Conservation (phyloP, 495 filamentous ascomycete species). For the Penicillium angulare region DNA sequence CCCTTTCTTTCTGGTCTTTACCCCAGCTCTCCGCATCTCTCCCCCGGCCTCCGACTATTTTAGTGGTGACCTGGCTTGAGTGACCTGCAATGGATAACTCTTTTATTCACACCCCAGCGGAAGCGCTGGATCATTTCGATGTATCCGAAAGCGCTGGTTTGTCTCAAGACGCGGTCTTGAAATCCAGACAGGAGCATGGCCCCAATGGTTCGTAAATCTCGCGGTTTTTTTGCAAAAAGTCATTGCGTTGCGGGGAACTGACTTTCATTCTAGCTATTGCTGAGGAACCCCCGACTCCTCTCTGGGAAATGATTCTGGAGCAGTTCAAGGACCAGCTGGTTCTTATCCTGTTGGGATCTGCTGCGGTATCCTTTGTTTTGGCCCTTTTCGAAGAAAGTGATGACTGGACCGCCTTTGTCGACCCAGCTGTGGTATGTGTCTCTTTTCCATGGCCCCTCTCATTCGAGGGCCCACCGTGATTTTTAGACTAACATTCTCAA, state of each 20-base stretch:
- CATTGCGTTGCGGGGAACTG: conserved; percentile 1
- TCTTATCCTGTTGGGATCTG: conserved; percentile 89
- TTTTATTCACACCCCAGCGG: conserved; percentile 63
- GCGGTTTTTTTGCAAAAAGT: background rate
- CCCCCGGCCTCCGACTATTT: conserved; percentile 2
- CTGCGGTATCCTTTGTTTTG: conserved; percentile 89
- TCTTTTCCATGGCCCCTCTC: background rate
- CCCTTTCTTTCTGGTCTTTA: conserved; percentile 15
- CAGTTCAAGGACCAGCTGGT: conserved; percentile 99
- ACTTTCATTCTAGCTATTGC: conserved; percentile 65
- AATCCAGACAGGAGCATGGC: conserved; percentile 66
- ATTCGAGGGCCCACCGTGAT: background rate
- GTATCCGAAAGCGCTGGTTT: conserved; percentile 68
- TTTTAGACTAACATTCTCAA: too few relatives aligned
- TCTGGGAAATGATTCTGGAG: conserved; percentile 95
- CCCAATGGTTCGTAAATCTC: conserved; percentile 68
- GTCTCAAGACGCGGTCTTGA: conserved; percentile 63
- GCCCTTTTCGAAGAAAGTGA: conserved; percentile 92
- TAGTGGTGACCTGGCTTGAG: conserved; percentile 11
- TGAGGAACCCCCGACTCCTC: conserved; percentile 93
- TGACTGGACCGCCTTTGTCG: conserved; percentile 97
- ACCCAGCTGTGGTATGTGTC: conserved; percentile 81
- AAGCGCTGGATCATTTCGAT: conserved; percentile 70
- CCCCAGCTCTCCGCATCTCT: conserved; percentile 18
- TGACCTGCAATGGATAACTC: conserved; percentile 70